Base-by-base conservation (phyloP, 2,329 filamentous ascomycete genomes). In the Elsinoe fawcettii region DNA sequence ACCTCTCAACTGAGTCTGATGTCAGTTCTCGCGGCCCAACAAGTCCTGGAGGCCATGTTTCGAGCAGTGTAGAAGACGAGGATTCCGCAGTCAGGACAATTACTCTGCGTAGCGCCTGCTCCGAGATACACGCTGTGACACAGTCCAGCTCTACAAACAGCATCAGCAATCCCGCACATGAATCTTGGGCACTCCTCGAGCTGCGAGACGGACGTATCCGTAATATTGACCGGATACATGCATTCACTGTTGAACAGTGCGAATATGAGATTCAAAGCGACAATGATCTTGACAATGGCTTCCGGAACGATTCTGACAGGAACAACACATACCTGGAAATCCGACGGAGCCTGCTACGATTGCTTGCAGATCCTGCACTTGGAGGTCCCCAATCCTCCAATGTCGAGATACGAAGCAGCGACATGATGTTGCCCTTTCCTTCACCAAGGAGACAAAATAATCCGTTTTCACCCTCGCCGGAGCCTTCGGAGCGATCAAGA, bases 311-410 rank as follows among this genome's bases (percentile, higher is more conserved):
- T 25, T 34, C 16, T 12, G 54, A 56, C 41, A 47, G n/a, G 18
- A 56, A 56, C 27, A 56, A 34, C 30, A 56, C 54, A 12, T 56
- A 56, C 18, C 30, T 56, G 3, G 37, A 56, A 18, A 56, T 56
- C 14, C 23, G 54, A 16, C 46, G 41, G 16, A 46, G 22, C 18
- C 43, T 56, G 14, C 20, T 56, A 22, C 22, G 41, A 43, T 27
- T 56, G 5, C 23, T 56, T 2, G 39, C 54, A 11, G 54, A 56
- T 16, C 39, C 54, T 18, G 41, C 54, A n/a, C 54, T 56, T 11
- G 37, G 39, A 9, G 43, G 54, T 20, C 39, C 30, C 18, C 54
- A 56, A 9, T 46, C 39, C 5, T 56, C 54, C 2, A 43, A 32
- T 25, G 39, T 49, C 8, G 54, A 56, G 14, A 46, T 56, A 20